Conservation (phyloP, 2,329 filamentous ascomycete species). For the Sclerotiophoma versabilis region DNA sequence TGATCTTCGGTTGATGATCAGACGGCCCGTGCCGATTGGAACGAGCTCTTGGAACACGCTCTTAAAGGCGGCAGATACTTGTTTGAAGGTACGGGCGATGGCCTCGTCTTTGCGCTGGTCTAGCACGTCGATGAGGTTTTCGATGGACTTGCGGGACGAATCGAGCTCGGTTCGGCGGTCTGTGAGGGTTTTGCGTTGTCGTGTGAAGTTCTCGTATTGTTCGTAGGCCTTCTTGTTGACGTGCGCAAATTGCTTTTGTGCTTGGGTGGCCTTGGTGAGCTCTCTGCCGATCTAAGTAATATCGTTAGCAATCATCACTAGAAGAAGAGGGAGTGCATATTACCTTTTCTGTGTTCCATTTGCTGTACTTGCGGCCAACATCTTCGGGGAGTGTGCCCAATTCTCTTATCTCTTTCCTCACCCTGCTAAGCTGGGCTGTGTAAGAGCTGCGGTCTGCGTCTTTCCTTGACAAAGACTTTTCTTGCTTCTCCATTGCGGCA, state of each 20-base stretch:
- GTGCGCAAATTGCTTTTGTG: conserved; percentile 94
- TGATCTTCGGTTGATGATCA: conserved; percentile 90
- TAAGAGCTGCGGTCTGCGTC: conserved; percentile 86
- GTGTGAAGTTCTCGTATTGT: conserved; percentile 97
- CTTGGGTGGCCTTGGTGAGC: conserved; percentile 89
- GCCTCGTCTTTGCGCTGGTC: conserved; percentile 97
- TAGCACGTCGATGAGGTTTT: conserved; percentile 88
- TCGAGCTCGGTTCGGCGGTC: conserved; percentile 88
- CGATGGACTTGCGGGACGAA: conserved; percentile 83
- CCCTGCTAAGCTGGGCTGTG: conserved; percentile 78
- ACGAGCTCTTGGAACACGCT: conserved; percentile 95
- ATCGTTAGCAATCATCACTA: conserved; percentile 21
- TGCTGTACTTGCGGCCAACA: conserved; percentile 88
- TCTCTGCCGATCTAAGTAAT: conserved; percentile 53
- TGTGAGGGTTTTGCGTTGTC: conserved; percentile 84
- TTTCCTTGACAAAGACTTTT: conserved; percentile 90
- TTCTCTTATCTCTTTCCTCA: conserved; percentile 87
- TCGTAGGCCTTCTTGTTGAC: conserved; percentile 99
- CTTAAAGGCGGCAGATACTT: conserved; percentile 92
- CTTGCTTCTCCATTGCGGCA: conserved; percentile 79
- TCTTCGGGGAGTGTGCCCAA: conserved; percentile 93
- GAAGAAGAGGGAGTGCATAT: conserved; percentile 40
- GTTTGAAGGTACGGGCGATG: conserved; percentile 97
- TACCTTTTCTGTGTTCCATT: conserved; percentile 79
- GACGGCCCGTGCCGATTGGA: conserved; percentile 86